phyloP scores from a whole-genome alignment of 768 basidiomycete genomes.

The Tylopilus plumbeoviolaceoides region DNA sequence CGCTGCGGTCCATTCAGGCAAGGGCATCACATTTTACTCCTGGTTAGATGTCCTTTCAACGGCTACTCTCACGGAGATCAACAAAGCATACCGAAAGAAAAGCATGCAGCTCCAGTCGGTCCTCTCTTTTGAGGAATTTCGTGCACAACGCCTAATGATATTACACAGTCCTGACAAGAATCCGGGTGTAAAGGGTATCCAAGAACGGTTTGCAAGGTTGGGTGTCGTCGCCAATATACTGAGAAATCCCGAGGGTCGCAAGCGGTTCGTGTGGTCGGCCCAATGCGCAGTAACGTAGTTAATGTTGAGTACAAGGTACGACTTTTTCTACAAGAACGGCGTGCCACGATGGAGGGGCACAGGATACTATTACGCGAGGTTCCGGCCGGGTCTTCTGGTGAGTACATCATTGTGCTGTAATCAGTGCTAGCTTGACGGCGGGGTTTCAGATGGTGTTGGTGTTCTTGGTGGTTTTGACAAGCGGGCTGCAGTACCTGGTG shows the following conservation, averaged over 20 bases:
- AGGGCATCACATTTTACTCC: slow-evolving; percentile 93
- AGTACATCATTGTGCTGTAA: slow-evolving; percentile 19
- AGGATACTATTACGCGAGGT: slow-evolving; percentile 95
- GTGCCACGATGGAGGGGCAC: slow-evolving; percentile 96
- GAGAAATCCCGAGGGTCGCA: slow-evolving; percentile 66
- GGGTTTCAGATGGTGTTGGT: slow-evolving; percentile 59
- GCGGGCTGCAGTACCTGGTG: slow-evolving; percentile 77
- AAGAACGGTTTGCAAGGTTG: slow-evolving; percentile 89
- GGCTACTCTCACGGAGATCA: slow-evolving; percentile 73
- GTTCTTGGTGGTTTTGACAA: slow-evolving; percentile 76
- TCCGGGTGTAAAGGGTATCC: slow-evolving; percentile 71
- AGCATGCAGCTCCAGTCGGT: slow-evolving; percentile 87
- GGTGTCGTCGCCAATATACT: slow-evolving; percentile 84
- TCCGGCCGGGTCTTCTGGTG: slow-evolving; percentile 87
- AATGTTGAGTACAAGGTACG: slow-evolving; percentile 51
- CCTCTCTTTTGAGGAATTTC: background rate
- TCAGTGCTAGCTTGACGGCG: slow-evolving; percentile 1
- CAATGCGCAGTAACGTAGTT: background rate
- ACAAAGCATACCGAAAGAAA: slow-evolving; percentile 87
- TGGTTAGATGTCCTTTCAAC: slow-evolving; percentile 79
- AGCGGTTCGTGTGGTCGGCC: slow-evolving; percentile 50
- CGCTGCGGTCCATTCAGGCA: slow-evolving; percentile 43
- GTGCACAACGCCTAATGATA: slow-evolving; percentile 1
- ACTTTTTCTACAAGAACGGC: slow-evolving; percentile 96
- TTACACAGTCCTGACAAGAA: slow-evolving; percentile 92